Evolutionary conservation across 108 stramenopile genomes (phyloP), one percentile per base, ranked within the genome.

Genomic region (Cylindrotheca fusiformis): DNA sequence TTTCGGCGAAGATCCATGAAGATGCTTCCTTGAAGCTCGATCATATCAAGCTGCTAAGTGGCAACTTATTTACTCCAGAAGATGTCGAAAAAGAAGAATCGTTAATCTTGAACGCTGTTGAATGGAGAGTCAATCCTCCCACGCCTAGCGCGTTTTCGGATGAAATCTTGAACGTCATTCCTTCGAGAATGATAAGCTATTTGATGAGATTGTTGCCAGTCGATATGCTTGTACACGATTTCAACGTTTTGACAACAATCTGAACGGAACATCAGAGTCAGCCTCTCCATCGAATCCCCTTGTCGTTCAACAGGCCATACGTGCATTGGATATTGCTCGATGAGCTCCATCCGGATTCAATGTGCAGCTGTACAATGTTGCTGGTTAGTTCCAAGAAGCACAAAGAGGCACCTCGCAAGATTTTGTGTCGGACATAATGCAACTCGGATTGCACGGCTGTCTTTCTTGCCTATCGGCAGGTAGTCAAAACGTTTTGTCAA

Each of bases 371-470:
- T 97, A 93, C 72, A 84, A 86, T 25, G 36, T 91, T 97, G 48
- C 41, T 97, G 41, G 84, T 97, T 0, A 64, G 74, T 22, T 73
- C 80, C 5, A 54, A 67, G 3, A 67, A 78, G 30, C 72, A 75
- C 33, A 95, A 95, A 62, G 47, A 69, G 52, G 51, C 32, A 18
- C n/a, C 55, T 94, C 47, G 65, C 89, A 14, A 61, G 68, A 58
- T 90, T 83, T 49, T 91, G 90, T 55, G 29, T 90, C 19, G 94
- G 93, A 20, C 68, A 75, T 41, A 97, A 97, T 75, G 82, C 71
- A 22, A 93, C 75, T 90, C 96, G 0, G 93, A 93, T 67, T 92
- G 88, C 57, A 93, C 94, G 12, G 92, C 82, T 30, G 68, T 97
- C 6, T 97, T 97, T 71, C 67, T 94, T 41, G 82, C 91, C 12